Evolutionary conservation across 345 rosid genomes (phyloP), one percentile per base, ranked within the genome.

Genomic region (Mallotus nudiflorus): DNA sequence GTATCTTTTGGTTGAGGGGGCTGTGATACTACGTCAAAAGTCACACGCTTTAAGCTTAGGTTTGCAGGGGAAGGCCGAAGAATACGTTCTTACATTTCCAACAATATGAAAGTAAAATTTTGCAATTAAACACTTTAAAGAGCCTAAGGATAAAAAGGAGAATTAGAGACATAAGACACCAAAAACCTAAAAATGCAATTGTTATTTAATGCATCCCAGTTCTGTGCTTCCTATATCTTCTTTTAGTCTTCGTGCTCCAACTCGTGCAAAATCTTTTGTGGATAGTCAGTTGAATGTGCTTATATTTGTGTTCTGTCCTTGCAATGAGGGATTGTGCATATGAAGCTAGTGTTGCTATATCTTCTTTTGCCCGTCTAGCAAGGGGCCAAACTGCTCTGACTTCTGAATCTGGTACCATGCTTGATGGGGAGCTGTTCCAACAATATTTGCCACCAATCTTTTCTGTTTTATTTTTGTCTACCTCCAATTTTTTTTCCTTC

Each of bases 391-490:
- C 98, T 75, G 95, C 95, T 77, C 86, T 93, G 84, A 93, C 98
- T 75, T 83, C 97, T 50, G 98, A 93, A 81, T 81, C 95, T 76
- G 95, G 96, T 74, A 88, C 93, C 77, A 90, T 93, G 98, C 95
- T 93, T 64, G 92, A 93, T 78, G 98, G 90, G 96, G 98, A 89
- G 82, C 67, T 64, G 22, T 56, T 37, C 54, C 24, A 46, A 67
- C 48, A 50, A 37, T 59, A 52, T 58, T 60, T n/a, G 48, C 37
- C 28, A 54, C 31, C 31, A 39, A 16, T 27, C 5, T 11, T 51
- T 35, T 31, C 40, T 35, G 22, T 53, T 15, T 61, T 24, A 33
- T 35, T 48, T 48, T n/a, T 33, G 16, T 27, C 1, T 51, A 5
- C 49, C 19, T 37, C 65, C n/a, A n/a, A n/a, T n/a, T n/a, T n/a